Evolutionary conservation across 176 grass and related monocot species (phyloP), one percentile per base, ranked within the genome.

Genomic region (Alopecurus myosuroides): DNA sequence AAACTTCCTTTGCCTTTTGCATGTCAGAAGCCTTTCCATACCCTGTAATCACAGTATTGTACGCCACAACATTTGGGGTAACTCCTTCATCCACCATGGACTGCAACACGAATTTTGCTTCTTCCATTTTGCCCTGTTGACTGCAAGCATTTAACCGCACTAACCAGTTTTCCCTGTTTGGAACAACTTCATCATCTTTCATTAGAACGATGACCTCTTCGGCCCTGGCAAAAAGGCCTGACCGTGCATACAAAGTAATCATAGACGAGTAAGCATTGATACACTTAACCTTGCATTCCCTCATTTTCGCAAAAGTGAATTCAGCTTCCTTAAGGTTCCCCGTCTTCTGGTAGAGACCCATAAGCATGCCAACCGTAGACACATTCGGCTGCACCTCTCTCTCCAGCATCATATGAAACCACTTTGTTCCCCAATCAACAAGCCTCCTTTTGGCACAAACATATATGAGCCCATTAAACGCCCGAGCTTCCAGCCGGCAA

Each of bases 11-110:
- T 12, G 93, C 93, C 36, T 82, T 87, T 17, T 79, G 36, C 85
- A 84, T 81, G 55, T 87, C 73, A 76, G 83, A 89, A 17, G 58
- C 25, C 85, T 93, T 98, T 44, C 95, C 95, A 74, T 93, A 95
- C 35, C 95, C 95, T 31, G 93, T 98, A 84, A 98, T 98, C 85
- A 98, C 74, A 26, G 93, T 98, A 80, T 98, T 98, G 56, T 95
- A 98, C 5, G 91, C 95, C 74, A 98, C 85, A 87, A 92, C 78
- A 90, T 98, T 92, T 65, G 86, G 85, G 51, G 80, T 3, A 52
- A 95, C 52, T 23, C 93, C 89, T 30, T 78, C 51, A 4, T 85
- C 81, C 33, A 87, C 28, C 91, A 98, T 94, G 64, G 84, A 92
- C 41, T 77, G 85, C 45, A 95, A 29, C 20, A 94, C 87, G 4